These are phyloP conservation scores for Hordeum pubiflorum DNA, from an alignment of 202 grass and related monocot genomes.

Conservation along the genomic window DNA sequence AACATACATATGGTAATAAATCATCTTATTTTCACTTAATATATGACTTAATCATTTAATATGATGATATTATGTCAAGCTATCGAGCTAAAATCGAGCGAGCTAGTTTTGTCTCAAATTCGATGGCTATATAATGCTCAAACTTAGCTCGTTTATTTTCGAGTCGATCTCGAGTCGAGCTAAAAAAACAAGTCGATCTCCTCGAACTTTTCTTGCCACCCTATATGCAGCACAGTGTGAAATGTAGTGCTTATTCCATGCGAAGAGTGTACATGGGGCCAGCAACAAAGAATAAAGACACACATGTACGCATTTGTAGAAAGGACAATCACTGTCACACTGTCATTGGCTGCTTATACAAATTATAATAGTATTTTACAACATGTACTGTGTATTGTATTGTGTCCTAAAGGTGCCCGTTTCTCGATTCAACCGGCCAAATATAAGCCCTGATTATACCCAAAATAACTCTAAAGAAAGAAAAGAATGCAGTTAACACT, in stretches of 20 bases:
- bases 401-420: neutral
- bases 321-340: neutral
- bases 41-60: too few relatives aligned
- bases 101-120: too few relatives aligned
- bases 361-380: slow-evolving; percentile 25
- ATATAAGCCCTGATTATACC: slow-evolving; percentile 4
- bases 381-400: neutral
- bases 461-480: slow-evolving; percentile 10
- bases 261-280: neutral
- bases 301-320: neutral
- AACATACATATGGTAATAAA: too few relatives aligned
- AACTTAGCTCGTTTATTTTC: too few relatives aligned
- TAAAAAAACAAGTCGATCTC: too few relatives aligned
- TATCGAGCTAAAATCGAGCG: too few relatives aligned
- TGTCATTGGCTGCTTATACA: neutral
- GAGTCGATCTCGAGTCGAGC: too few relatives aligned
- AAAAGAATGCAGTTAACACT: neutral
- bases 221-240: neutral
- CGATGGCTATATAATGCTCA: too few relatives aligned
- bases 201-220: too few relatives aligned
- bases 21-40: too few relatives aligned
- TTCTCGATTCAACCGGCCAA: neutral
- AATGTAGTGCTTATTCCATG: neutral
- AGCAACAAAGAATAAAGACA: neutral
- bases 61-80: too few relatives aligned